Percentiles rank a stretch among this genome's conserved stretches.
Evolutionary conservation across 2,329 filamentous ascomycete species (phyloP).

Genomic region (Aaosphaeria pasadenensis): DNA sequence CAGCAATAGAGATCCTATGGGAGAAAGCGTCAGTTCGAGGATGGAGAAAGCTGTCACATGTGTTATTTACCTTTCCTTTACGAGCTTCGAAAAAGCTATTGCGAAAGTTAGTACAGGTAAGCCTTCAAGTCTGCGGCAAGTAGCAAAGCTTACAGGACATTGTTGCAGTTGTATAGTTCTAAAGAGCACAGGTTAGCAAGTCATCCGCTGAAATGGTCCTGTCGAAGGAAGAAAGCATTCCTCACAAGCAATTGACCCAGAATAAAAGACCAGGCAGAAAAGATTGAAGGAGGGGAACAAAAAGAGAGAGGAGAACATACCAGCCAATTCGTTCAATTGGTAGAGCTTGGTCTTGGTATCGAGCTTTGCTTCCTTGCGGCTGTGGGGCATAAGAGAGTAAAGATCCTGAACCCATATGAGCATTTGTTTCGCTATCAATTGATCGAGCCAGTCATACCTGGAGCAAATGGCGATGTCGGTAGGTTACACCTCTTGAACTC

Average conservation of each 20-base stretch:
- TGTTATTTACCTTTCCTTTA: constrained; percentile 74
- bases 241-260: no score
- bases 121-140: no score
- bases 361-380: constrained; percentile 91
- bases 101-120: no score
- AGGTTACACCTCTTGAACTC: constrained; percentile 88
- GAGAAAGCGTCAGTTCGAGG: no score
- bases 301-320: constrained; percentile 10
- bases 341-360: constrained; percentile 87
- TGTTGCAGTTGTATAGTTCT: constrained; percentile 89
- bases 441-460: no score
- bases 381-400: constrained; percentile 60
- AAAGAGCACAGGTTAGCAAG: constrained; percentile 16
- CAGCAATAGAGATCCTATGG: constrained; percentile 78
- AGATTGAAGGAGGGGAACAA: no score
- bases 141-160: constrained; percentile 65
- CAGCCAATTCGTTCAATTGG: constrained; percentile 41
- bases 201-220: no score
- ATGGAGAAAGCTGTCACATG: no score
- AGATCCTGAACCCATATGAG: not conserved
- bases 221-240: no score
- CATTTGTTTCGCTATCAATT: not conserved
- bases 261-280: no score
- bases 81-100: constrained; percentile 59
- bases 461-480: constrained; percentile 89